Conservation (phyloP, 495 filamentous ascomycete species). For the Saxispiralis lemnorum region DNA sequence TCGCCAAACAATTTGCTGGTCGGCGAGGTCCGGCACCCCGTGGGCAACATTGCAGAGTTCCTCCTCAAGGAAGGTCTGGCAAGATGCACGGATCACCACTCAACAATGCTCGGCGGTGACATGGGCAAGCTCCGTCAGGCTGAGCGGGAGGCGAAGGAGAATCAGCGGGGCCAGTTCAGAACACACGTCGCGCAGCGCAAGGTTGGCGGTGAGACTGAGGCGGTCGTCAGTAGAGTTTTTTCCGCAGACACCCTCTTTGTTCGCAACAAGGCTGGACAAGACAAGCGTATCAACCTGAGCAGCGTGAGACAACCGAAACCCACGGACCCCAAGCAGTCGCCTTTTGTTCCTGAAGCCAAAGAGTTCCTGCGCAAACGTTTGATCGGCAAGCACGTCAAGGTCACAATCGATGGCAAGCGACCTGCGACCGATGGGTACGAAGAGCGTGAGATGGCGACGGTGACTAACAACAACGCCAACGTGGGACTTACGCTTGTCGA, state of each 20-base stretch:
- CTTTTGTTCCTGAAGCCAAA: conserved; percentile 82
- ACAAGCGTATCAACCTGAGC: conserved; percentile 82
- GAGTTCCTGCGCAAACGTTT: conserved; percentile 85
- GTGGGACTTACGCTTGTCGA: conserved; percentile 70
- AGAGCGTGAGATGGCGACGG: conserved; percentile 81
- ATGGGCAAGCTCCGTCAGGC: conserved; percentile 77
- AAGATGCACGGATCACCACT: conserved; percentile 85
- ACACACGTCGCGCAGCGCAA: conserved; percentile 47
- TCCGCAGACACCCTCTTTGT: conserved; percentile 80
- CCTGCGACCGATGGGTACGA: conserved; percentile 81
- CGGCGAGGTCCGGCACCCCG: conserved; percentile 54
- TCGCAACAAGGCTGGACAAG: conserved; percentile 60
- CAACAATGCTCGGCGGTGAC: conserved; percentile 63
- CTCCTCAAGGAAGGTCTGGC: conserved; percentile 76
- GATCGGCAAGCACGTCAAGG: conserved; percentile 85
- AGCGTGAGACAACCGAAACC: conserved; percentile 83
- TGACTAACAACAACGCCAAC: conserved; percentile 70
- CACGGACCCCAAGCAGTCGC: conserved; percentile 61
- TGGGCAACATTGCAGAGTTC: conserved; percentile 79
- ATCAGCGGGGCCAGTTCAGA: conserved; percentile 59
- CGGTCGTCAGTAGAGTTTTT: conserved; percentile 64
- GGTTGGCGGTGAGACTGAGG: conserved; percentile 45
- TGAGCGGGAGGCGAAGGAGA: conserved; percentile 66
- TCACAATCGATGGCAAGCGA: conserved; percentile 77
- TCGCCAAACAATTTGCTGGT: conserved; percentile 50